Percentiles rank a stretch among this genome's conserved stretches.
These are phyloP conservation scores for Pichia nakasei DNA, from an alignment of 805 yeast genomes.

Conservation along the genomic window DNA sequence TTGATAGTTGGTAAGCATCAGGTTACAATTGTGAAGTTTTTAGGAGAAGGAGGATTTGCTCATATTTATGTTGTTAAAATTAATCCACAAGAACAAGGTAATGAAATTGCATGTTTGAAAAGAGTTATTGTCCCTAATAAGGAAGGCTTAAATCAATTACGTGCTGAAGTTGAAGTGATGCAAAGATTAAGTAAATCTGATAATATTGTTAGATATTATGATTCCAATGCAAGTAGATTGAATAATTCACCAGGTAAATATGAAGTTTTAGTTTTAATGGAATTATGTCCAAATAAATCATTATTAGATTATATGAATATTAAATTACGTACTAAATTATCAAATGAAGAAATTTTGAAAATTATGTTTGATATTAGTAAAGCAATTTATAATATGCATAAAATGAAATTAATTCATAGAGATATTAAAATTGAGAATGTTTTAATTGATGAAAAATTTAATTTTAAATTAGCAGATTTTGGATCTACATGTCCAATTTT, in stretches of 20 bases:
- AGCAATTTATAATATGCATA: slow-evolving; percentile 84
- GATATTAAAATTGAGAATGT: slow-evolving; percentile 95
- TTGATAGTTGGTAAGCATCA: slow-evolving; percentile 42
- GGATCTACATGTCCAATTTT: slow-evolving; percentile 75
- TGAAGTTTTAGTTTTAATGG: slow-evolving; percentile 90
- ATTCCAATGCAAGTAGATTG: slow-evolving; percentile 86
- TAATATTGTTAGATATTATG: slow-evolving; percentile 83
- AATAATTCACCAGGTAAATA: slow-evolving; percentile 38
- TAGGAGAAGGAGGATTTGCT: slow-evolving; percentile 69
- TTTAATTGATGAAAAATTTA: slow-evolving; percentile 57
- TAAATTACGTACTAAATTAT: slow-evolving; percentile 66
- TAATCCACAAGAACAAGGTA: slow-evolving; percentile 48
- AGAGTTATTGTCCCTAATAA: slow-evolving; percentile 95
- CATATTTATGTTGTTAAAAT: slow-evolving; percentile 80
- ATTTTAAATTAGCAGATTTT: slow-evolving; percentile 85
- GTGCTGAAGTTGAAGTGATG: slow-evolving; percentile 98
- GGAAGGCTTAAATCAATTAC: slow-evolving; percentile 63
- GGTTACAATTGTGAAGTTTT: slow-evolving; percentile 34
- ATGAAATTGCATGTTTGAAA: slow-evolving; percentile 69
- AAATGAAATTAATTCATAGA: slow-evolving; percentile 70
- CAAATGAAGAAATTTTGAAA: slow-evolving; percentile 66
- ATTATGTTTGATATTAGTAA: slow-evolving; percentile 76
- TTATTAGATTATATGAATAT: slow-evolving; percentile 88
- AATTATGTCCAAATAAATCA: slow-evolving; percentile 79
- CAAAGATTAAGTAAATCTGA: slow-evolving; percentile 70